These are phyloP conservation scores for Penicilliopsis zonata DNA, from an alignment of 495 filamentous ascomycete genomes.

Conservation along the genomic window DNA sequence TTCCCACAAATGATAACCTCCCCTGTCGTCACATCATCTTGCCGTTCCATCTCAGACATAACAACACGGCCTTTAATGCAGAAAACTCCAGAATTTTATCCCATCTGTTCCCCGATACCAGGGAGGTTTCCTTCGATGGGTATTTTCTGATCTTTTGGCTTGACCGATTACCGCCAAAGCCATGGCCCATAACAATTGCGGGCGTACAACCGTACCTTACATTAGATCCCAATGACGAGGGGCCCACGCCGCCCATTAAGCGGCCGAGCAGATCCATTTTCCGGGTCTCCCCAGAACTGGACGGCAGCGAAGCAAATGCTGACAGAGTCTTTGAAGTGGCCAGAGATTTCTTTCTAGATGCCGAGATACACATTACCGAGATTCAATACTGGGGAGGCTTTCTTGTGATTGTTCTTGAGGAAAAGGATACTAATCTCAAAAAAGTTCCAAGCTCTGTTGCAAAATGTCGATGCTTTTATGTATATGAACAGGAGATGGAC, in stretches of 20 bases:
- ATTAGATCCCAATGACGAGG: constrained; percentile 1
- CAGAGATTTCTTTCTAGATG: constrained; percentile 2
- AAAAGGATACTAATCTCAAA: constrained; percentile 1
- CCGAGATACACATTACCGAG: constrained; percentile 3
- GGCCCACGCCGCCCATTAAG: background rate
- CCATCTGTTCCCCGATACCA: background rate
- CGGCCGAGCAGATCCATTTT: constrained; percentile 1
- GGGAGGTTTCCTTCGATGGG: constrained; percentile 2
- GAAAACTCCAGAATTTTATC: background rate
- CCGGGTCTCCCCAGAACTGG: constrained; percentile 1
- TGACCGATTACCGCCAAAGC: constrained; percentile 1
- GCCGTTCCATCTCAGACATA: background rate
- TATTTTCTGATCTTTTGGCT: constrained; percentile 2
- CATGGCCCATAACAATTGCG: constrained; percentile 3
- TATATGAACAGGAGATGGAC: background rate
- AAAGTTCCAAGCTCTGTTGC: constrained; percentile 2
- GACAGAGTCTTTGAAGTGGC: constrained; percentile 2
- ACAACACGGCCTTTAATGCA: background rate
- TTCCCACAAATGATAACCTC: too few species aligned
- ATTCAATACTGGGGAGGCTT: constrained; percentile 4
- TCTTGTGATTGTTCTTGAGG: constrained; percentile 1
- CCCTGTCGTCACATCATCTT: constrained; percentile 1
- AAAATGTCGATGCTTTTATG: background rate
- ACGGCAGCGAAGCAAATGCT: constrained; percentile 2
- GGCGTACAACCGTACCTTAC: constrained; percentile 5